Base-by-base conservation (phyloP, 2,329 filamentous ascomycete species). In the Fusarium denticulatum region DNA sequence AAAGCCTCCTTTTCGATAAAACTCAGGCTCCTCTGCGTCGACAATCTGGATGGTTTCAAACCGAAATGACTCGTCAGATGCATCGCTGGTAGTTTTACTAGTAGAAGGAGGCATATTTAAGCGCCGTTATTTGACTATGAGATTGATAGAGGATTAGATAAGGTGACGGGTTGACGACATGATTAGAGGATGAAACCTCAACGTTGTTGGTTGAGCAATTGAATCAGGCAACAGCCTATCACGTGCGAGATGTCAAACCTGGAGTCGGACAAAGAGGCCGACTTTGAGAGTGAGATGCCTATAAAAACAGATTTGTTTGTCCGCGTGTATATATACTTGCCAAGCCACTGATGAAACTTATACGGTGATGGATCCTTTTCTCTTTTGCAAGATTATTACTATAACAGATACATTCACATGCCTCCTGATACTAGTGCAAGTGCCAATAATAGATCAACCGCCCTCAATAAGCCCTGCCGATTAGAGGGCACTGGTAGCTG, bases 161-260 rank as follows among this genome's bases (percentile, higher is more conserved):
- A 49, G 7, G 2, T 30, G 14, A n/a, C 3, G 6, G 20, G 28
- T 1, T 16, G 28, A n/a, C 1, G 14, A 4, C 1, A 22, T 11
- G 3, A 3, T 18, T 15, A 3, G 14, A 49, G 3, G 26, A 9
- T 13, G 26, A 49, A 49, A 2, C 9, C 15, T 32, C 14, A 15
- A 32, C 6, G 2, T 49, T n/a, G 46, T 32, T 49, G 46, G 20
- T 18, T n/a, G 14, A 12, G 13, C 16, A 22, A 10, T 22, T 22
- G 7, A 20, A 22, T 15, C 18, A 46, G 24, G 24, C 24, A 28
- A 28, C 43, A 13, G 18, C 18, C 4, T 20, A 46, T 46, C 43
- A 46, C 43, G 43, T 46, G 43, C 24, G 24, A 28, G 24, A 46
- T 20, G 0, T 14, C 42, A 26, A 20, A 24, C 7, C 6, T 18